Conservation (phyloP, 2,329 filamentous ascomycete species). For the Pseudogymnoascus sp. region DNA sequence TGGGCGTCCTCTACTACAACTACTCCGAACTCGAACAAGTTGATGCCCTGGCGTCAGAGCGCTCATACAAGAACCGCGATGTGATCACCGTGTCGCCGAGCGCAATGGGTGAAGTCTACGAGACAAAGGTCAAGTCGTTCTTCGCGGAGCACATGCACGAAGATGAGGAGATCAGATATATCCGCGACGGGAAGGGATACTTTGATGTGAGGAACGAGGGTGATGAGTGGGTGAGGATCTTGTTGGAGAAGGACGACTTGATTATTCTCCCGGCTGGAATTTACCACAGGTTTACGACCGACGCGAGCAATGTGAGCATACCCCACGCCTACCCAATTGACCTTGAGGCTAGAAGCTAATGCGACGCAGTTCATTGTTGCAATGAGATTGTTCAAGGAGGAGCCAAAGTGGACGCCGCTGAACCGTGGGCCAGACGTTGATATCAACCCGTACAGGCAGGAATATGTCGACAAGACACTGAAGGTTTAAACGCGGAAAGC, state of each 20-base stretch:
- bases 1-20: constrained; percentile 75
- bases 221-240: constrained; percentile 85
- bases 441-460: constrained; percentile 66
- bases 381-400: constrained; percentile 95
- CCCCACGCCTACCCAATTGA: not conserved
- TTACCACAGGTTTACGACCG: constrained; percentile 95
- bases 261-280: constrained; percentile 92
- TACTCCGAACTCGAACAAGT: constrained; percentile 59
- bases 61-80: constrained; percentile 90
- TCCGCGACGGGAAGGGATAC: constrained; percentile 78
- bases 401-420: constrained; percentile 95
- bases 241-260: constrained; percentile 77
- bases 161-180: constrained; percentile 96
- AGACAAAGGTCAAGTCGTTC: constrained; percentile 88
- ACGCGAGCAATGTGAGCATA: constrained; percentile 72
- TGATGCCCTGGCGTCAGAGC: constrained; percentile 62
- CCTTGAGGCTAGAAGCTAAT: constrained; percentile 8
- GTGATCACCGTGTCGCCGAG: constrained; percentile 81
- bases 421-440: constrained; percentile 75
- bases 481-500: not conserved
- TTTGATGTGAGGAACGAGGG: constrained; percentile 82
- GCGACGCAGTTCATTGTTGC: constrained; percentile 74
- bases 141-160: constrained; percentile 96
- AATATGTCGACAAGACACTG: constrained; percentile 51
- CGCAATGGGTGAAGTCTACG: constrained; percentile 79